phyloP scores from a whole-genome alignment of 768 basidiomycete genomes.

The Hygrophoropsis aurantiaca region DNA sequence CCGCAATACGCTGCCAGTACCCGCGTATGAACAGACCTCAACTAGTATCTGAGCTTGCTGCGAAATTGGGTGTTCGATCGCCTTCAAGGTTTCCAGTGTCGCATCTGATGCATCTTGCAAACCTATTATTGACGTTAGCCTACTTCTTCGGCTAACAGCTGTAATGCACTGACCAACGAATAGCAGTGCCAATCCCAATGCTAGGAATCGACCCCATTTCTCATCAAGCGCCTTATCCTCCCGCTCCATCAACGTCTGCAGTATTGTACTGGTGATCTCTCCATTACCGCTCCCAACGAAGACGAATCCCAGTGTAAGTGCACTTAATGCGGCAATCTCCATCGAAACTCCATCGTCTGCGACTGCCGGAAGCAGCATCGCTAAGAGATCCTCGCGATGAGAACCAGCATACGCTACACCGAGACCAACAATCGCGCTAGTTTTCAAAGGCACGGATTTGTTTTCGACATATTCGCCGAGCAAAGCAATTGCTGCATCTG shows the following conservation, averaged over 20 bases:
- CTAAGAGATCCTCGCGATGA: slow-evolving; percentile 80
- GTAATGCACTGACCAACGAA: slow-evolving; percentile 69
- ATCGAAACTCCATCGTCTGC: slow-evolving; percentile 81
- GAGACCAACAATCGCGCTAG: slow-evolving; percentile 87
- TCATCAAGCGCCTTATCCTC: slow-evolving; percentile 76
- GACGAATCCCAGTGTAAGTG: slow-evolving; percentile 90
- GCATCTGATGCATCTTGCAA: slow-evolving; percentile 92
- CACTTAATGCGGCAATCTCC: slow-evolving; percentile 85
- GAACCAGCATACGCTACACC: slow-evolving; percentile 96
- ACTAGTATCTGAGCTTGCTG: slow-evolving; percentile 90
- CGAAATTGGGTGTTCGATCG: slow-evolving; percentile 89
- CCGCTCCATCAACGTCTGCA: slow-evolving; percentile 89
- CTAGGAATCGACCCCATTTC: slow-evolving; percentile 94
- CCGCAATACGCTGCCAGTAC: slow-evolving; percentile 92
- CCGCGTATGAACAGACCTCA: slow-evolving; percentile 92
- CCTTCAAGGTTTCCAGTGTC: slow-evolving; percentile 89
- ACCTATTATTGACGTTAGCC: slow-evolving; percentile 46
- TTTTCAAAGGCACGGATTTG: slow-evolving; percentile 79
- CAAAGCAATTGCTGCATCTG: slow-evolving; percentile 89
- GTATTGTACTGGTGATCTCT: slow-evolving; percentile 84
- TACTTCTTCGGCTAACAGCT: not conserved
- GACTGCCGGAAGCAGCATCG: slow-evolving; percentile 76
- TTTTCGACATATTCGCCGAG: slow-evolving; percentile 89
- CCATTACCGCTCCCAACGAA: slow-evolving; percentile 95
- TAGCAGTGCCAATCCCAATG: slow-evolving; percentile 82